Percentiles rank a stretch among this genome's conserved stretches.
phyloP scores from a whole-genome alignment of 306 rosid genomes.

The Vigna hirtella region DNA sequence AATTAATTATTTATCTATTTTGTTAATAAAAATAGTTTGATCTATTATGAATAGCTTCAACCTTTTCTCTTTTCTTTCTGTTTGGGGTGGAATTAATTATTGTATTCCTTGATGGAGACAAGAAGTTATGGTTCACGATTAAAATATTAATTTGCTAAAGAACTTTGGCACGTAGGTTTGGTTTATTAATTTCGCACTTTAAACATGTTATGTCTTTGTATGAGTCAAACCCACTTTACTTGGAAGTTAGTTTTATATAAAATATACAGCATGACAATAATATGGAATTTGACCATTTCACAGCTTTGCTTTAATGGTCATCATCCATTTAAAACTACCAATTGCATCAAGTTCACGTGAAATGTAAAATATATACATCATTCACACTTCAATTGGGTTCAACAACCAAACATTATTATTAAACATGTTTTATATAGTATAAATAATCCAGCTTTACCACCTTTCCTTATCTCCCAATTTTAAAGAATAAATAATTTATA shows the following conservation, averaged over 20 bases:
- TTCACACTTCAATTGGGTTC: not conserved
- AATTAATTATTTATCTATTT: too few relatives aligned
- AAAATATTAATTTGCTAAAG: not conserved
- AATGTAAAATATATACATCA: not conserved
- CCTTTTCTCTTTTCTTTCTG: not conserved
- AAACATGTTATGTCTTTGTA: not conserved
- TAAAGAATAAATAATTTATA: too few relatives aligned
- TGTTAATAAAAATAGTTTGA: too few relatives aligned
- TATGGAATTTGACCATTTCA: conserved; percentile 31
- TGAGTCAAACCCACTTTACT: conserved; percentile 17
- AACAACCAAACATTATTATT: not conserved
- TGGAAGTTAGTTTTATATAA: not conserved
- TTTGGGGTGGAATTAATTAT: not conserved
- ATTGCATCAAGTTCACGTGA: not conserved
- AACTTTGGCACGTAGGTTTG: not conserved
- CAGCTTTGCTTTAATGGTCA: conserved; percentile 2
- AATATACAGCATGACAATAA: too few relatives aligned
- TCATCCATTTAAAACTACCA: not conserved
- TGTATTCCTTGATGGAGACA: not conserved
- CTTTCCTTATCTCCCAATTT: too few relatives aligned
- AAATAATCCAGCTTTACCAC: too few relatives aligned
- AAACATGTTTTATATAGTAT: too few relatives aligned
- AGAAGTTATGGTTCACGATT: not conserved
- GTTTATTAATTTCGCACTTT: not conserved
- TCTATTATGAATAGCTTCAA: too few relatives aligned